Evolutionary conservation across 306 rosid species (phyloP).

Genomic region (Vachellia collinsii): DNA sequence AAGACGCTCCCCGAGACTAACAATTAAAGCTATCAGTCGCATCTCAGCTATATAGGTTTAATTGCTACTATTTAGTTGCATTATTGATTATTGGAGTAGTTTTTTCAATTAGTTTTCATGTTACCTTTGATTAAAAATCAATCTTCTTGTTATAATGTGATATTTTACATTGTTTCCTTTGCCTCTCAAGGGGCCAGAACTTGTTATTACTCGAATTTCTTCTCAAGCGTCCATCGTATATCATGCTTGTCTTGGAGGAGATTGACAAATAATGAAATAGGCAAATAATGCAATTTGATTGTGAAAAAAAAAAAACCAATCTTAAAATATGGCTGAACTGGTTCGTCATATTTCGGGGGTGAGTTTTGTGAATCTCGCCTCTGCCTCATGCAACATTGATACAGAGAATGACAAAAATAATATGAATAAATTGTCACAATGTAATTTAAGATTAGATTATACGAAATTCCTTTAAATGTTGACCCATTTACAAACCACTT

Average conservation of each 20-base stretch:
- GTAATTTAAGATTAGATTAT: too few relatives aligned
- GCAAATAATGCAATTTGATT: background rate
- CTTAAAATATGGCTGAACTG: conserved; percentile 37
- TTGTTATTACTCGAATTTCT: background rate
- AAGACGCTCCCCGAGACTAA: background rate
- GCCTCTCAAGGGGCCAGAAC: too few relatives aligned
- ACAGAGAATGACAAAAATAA: background rate
- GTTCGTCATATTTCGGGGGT: conserved; percentile 43
- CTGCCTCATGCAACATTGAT: conserved; percentile 51
- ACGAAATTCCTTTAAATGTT: too few relatives aligned
- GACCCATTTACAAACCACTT: too few relatives aligned
- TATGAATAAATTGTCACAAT: too few relatives aligned
- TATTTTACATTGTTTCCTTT: too few relatives aligned
- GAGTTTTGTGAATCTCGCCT: conserved; percentile 19
- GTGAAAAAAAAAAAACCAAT: background rate
- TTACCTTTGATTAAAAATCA: too few relatives aligned
- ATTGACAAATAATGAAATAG: background rate
- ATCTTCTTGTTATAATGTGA: too few relatives aligned
- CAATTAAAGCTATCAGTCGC: background rate
- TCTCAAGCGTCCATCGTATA: too few relatives aligned
- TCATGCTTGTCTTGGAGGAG: conserved; percentile 6
- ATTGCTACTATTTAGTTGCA: too few relatives aligned
- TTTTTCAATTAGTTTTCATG: too few relatives aligned
- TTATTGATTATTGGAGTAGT: too few relatives aligned
- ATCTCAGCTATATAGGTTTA: background rate